Base-by-base conservation (phyloP, 352 stramenopile genomes). In the Globisporangium polare region DNA sequence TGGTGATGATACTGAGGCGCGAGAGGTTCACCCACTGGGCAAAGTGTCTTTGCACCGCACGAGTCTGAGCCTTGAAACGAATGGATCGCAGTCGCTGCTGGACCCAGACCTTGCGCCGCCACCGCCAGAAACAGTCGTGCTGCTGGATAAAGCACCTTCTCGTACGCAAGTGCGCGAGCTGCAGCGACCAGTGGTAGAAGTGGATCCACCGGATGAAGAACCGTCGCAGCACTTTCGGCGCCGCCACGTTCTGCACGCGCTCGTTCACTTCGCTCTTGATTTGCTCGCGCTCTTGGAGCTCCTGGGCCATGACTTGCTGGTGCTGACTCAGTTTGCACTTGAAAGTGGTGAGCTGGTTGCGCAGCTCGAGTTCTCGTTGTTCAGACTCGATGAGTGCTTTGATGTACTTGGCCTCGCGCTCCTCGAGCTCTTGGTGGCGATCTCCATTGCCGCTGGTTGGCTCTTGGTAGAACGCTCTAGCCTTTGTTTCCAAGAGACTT, bases 381-480 rank as follows among this genome's bases (percentile, higher is more conserved):
- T 93, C 84, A 0, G 80, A 91, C 58, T 86, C 76, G 73, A 93
- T 93, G 22, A 93, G 57, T 8, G 81, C 81, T 17, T 76, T 72
- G 22, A 93, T 86, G 49, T 90, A 91, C 50, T 89, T 88, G 12
- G 80, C 80, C 65, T 93, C 84, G 22, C 79, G 73, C 1, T 83
- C 68, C 26, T 90, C 76, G 0, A 90, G 75, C 20, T 90, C 78
- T 5, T 84, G 73, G 18, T 86, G 67, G 3, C 63, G 63, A 9
- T 53, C 39, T 9, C 27, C 45, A 27, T 2, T 3, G 20, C 13
- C 17, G 24, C 10, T 22, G 0, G 17, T 9, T 27, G 5, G 27
- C 3, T 53, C 9, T 3, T 52, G 54, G 7, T 56, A 12, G 10
- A 17, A 22, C 2, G 13, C 22, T 29, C 29, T 33, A 33, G 29